A percentile compares a stretch with the other conserved stretches of the same genome.
These are phyloP conservation scores for Boeremia lycopersici DNA, from an alignment of 2,329 filamentous ascomycete genomes.

Conservation along the genomic window DNA sequence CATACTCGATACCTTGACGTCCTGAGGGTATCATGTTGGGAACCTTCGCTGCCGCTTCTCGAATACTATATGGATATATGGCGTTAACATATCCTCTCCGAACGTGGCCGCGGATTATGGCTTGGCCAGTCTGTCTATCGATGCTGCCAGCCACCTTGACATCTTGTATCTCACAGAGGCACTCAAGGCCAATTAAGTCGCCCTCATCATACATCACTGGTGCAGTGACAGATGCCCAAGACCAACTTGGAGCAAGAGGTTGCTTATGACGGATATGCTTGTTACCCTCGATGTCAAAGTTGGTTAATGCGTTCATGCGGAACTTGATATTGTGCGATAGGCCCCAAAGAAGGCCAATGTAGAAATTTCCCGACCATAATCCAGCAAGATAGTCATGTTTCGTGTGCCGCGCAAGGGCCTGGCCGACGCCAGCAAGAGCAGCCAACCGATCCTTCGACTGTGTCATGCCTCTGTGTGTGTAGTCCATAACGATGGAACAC, in stretches of 20 bases:
- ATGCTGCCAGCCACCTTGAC: neutral
- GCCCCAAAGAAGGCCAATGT: neutral
- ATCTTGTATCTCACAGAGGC: neutral
- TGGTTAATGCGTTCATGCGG: neutral
- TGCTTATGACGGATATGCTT: neutral
- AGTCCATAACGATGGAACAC: neutral
- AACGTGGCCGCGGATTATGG: neutral
- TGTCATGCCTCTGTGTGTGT: conserved; percentile 4
- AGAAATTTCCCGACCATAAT: neutral
- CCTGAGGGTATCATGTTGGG: neutral
- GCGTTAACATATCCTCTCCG: neutral
- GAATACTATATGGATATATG: neutral
- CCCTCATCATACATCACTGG: neutral
- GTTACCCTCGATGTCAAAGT: neutral
- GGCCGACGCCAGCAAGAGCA: conserved; percentile 1
- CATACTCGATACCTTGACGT: neutral
- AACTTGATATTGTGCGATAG: neutral
- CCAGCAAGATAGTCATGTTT: neutral
- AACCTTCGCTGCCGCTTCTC: neutral
- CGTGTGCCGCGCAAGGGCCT: neutral
- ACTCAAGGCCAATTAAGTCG: neutral
- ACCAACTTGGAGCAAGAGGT: conserved; percentile 2
- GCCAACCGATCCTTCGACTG: neutral
- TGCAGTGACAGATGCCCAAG: conserved; percentile 1
- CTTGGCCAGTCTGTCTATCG: neutral